phyloP scores from a whole-genome alignment of 257 asterid genomes.

The Rehmannia glutinosa region DNA sequence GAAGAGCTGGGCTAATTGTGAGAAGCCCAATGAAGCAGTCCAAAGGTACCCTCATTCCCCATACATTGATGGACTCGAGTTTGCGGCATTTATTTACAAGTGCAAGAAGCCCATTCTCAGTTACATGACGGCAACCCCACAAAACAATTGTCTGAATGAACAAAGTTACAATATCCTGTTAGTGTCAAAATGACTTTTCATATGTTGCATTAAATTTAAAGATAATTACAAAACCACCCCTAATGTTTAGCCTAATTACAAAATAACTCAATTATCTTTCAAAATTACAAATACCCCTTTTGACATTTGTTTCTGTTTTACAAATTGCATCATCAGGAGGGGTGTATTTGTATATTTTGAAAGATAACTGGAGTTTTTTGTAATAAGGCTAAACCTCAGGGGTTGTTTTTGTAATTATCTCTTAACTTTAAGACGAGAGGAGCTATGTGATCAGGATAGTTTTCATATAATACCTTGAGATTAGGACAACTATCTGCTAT shows the following conservation, averaged over 20 bases:
- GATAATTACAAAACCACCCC: too few relatives aligned
- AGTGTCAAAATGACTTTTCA: neutral
- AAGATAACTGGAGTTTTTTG: too few relatives aligned
- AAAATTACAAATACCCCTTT: too few relatives aligned
- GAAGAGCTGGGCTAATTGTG: conserved; percentile 75
- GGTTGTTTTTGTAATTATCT: neutral
- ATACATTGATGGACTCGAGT: conserved; percentile 75
- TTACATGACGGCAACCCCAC: conserved; percentile 93
- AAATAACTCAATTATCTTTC: too few relatives aligned
- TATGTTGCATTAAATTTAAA: too few relatives aligned
- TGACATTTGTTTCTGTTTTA: too few relatives aligned
- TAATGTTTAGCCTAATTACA: too few relatives aligned
- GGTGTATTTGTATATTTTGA: too few relatives aligned
- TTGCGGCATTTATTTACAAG: conserved; percentile 70
- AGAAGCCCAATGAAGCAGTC: conserved; percentile 68
- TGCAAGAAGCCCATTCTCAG: conserved; percentile 69
- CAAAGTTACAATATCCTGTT: neutral
- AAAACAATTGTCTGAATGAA: conserved; percentile 58
- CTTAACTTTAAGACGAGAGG: neutral
- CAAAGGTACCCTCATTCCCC: conserved; percentile 76
- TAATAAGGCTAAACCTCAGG: neutral
- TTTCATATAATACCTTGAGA: conserved; percentile 64
- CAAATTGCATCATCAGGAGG: too few relatives aligned
- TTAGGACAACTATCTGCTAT: conserved; percentile 71
- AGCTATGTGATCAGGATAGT: too few relatives aligned